Conservation (phyloP, 192 early-diverging fungal species). For the Thamnidium elegans region DNA sequence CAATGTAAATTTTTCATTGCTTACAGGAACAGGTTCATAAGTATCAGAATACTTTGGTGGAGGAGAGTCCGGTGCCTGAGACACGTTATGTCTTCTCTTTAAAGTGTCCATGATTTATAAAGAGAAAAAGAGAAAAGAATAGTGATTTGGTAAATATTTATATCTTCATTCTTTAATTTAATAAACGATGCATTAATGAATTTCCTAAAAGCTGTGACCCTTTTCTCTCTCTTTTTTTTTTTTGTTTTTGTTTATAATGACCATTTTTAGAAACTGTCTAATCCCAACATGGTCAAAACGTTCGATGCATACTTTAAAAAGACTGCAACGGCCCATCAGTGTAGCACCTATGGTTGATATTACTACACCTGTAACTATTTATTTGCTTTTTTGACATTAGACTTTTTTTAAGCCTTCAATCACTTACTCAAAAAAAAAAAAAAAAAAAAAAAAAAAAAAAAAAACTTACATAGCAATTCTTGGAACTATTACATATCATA, state of each 20-base stretch:
- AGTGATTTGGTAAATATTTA: background rate
- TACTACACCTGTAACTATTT: constrained; percentile 54
- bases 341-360: constrained; percentile 81
- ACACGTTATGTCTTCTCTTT: constrained; percentile 8
- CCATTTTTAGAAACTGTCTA: background rate
- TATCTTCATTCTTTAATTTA: background rate
- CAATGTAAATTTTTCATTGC: background rate
- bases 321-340: constrained; percentile 20
- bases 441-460: no score
- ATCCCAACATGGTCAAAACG: background rate
- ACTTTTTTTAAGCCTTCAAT: background rate
- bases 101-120: background rate
- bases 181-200: background rate
- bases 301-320: background rate
- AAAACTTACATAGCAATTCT: constrained; percentile 45
- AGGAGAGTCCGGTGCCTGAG: background rate
- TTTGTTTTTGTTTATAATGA: background rate
- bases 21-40: constrained; percentile 3
- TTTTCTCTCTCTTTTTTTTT: background rate
- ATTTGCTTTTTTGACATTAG: background rate
- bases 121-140: background rate
- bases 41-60: constrained; percentile 11
- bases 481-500: constrained; percentile 62
- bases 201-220: background rate
- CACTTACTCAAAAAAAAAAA: background rate